Base-by-base conservation (phyloP, 208 protist genomes). In the Wallacemonas sp. region DNA sequence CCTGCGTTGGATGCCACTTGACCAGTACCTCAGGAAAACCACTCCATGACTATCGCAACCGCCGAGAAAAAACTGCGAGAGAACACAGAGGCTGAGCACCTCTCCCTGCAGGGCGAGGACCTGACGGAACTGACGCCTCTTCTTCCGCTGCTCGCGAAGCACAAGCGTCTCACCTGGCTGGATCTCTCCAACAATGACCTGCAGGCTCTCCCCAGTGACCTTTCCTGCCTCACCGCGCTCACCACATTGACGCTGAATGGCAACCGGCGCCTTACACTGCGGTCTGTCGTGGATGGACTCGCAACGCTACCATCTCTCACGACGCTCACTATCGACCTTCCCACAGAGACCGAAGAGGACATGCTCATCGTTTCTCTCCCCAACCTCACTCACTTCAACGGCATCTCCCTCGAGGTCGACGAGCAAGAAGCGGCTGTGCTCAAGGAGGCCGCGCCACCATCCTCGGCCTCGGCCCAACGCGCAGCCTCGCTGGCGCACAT, bases 331-430 rank as follows among this genome's bases (percentile, higher is more conserved):
- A 79, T 95, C 41, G 77, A 75, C 17, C 60, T 95, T 11, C 70
- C 75, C 14, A 66, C 69, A 22, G 75, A 84, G 26, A 64, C 39
- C 14, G 90, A 90, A 61, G 89, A 95, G 72, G 80, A 93, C 44
- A 74, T 88, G 36, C 65, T 95, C 9, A 91, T 95, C 41, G 42
- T 91, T 28, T 39, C 69, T 19, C 60, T 95, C 12, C 75, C 83
- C 8, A 45, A 61, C 14, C 66, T 91, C 8, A 63, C 81, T 26
- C 72, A 62, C 47, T 84, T 91, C 67, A 91, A 91, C 65, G 85
- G 82, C 11, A 84, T 80, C 3, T 72, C 69, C 24, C 60, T 84
- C 24, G 65, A 47, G 9, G 75, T 62, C 1, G 44, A 66, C 53
- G 46, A 62, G 42, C 27, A 62, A 5, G 42, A 27, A 33, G 44